These are phyloP conservation scores for Penicillium brevicompactum DNA, from an alignment of 2,329 filamentous ascomycete species.

Conservation along the genomic window DNA sequence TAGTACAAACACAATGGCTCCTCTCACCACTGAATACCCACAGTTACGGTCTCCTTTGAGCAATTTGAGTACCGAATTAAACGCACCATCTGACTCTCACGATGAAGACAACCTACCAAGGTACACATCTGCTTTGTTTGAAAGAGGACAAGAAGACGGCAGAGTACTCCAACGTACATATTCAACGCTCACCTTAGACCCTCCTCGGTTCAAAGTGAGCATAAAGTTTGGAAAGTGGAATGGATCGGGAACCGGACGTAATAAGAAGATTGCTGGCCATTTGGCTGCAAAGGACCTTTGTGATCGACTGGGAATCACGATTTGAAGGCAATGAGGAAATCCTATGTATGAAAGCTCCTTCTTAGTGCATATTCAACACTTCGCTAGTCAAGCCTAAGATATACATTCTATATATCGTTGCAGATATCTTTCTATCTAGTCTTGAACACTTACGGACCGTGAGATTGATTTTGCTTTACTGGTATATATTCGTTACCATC, in stretches of 20 bases:
- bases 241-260: background rate
- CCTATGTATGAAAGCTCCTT: too few relatives aligned
- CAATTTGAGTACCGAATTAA: background rate
- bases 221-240: background rate
- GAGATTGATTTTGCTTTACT: too few relatives aligned
- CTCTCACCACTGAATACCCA: too few relatives aligned
- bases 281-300: background rate
- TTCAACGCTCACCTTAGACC: background rate
- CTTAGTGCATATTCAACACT: too few relatives aligned
- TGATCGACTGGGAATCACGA: background rate
- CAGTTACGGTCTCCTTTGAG: too few relatives aligned
- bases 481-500: too few relatives aligned
- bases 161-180: background rate
- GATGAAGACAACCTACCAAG: background rate
- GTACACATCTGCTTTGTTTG: background rate
- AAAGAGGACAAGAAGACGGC: background rate
- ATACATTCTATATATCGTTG: too few relatives aligned
- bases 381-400: too few relatives aligned
- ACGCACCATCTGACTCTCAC: background rate
- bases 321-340: too few relatives aligned
- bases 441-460: too few relatives aligned
- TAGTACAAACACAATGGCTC: background rate
- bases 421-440: too few relatives aligned
- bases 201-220: background rate
- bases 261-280: slow-evolving; percentile 1